Conservation (phyloP, 768 basidiomycete species). For the Termitomyces sp. region DNA sequence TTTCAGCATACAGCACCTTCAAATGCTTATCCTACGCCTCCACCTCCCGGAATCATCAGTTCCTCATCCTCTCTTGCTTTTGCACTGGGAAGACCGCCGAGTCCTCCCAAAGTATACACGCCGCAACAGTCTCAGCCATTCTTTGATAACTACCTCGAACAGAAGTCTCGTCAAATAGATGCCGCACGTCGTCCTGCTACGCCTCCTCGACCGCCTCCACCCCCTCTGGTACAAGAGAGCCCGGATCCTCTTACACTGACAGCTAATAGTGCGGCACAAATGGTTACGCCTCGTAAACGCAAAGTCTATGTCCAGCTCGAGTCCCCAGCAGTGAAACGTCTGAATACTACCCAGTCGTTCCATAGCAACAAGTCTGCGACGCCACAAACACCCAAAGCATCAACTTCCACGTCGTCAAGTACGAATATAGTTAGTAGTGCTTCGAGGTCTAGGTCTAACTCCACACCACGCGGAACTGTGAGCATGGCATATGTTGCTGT, state of each 20-base stretch:
- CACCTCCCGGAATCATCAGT: conserved; percentile 59
- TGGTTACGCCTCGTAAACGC: conserved; percentile 66
- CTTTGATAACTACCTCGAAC: conserved; percentile 64
- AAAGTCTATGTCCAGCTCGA: conserved; percentile 57
- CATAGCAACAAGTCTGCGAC: conserved; percentile 19
- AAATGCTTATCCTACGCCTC: conserved; percentile 68
- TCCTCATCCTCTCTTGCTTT: conserved; percentile 74
- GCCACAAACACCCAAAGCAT: conserved; percentile 24
- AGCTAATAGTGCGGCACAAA: conserved; percentile 19
- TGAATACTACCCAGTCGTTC: conserved; percentile 28
- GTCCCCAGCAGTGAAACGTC: conserved; percentile 65
- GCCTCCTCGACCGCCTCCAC: conserved; percentile 16
- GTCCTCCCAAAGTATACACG: conserved; percentile 31
- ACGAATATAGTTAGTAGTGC: no score
- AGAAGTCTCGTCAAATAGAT: conserved; percentile 45
- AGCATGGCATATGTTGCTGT: conserved; percentile 45
- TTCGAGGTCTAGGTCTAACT: no score
- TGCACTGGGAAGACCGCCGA: conserved; percentile 51
- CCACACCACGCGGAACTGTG: conserved; percentile 29
- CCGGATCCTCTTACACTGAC: conserved; percentile 55
- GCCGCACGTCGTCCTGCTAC: conserved; percentile 19
- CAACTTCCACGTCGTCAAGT: conserved; percentile 9
- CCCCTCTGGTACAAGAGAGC: conserved; percentile 34
- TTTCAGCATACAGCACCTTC: conserved; percentile 61
- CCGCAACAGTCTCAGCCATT: conserved; percentile 61